A percentile compares a stretch with the other conserved stretches of the same genome.
Conservation (phyloP, 192 early-diverging fungal genomes). For the Coemansia sp. region DNA sequence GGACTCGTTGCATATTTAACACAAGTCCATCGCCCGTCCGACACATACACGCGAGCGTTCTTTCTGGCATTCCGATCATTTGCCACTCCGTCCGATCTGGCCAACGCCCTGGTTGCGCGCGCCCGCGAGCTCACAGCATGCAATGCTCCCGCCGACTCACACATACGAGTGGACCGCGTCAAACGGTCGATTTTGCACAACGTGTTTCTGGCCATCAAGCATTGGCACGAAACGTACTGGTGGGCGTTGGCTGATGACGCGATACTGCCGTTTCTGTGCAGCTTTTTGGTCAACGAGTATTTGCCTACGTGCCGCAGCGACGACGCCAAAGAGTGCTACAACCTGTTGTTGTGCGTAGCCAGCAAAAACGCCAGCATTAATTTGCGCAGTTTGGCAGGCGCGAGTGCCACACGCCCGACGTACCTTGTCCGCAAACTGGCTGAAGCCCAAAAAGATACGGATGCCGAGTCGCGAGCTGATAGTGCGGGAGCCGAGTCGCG, state of each 20-base stretch:
- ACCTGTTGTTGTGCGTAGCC: slow-evolving; percentile 26
- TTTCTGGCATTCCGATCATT: slow-evolving; percentile 87
- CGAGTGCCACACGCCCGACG: neutral
- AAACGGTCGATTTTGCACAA: slow-evolving; percentile 65
- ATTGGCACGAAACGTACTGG: slow-evolving; percentile 80
- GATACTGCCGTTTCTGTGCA: slow-evolving; percentile 27
- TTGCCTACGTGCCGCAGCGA: slow-evolving; percentile 23
- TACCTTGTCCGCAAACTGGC: neutral
- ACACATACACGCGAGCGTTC: slow-evolving; percentile 68
- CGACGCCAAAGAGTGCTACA: slow-evolving; percentile 32
- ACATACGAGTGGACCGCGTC: slow-evolving; percentile 64
- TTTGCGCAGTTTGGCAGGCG: slow-evolving; percentile 6
- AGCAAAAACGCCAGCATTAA: slow-evolving; percentile 16
- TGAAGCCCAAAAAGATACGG: neutral
- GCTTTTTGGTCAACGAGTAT: slow-evolving; percentile 38
- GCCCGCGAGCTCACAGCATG: slow-evolving; percentile 51
- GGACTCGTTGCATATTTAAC: slow-evolving; percentile 43
- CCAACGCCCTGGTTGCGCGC: slow-evolving; percentile 64
- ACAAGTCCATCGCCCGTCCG: slow-evolving; percentile 49
- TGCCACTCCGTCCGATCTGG: slow-evolving; percentile 65
- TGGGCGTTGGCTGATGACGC: slow-evolving; percentile 55
- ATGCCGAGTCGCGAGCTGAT: neutral
- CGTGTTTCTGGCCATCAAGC: slow-evolving; percentile 77
- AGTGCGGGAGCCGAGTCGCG: neutral
- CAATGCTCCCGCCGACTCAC: slow-evolving; percentile 43